Evolutionary conservation across 2,329 filamentous ascomycete genomes (phyloP).

Genomic region (Penicillium sp.): DNA sequence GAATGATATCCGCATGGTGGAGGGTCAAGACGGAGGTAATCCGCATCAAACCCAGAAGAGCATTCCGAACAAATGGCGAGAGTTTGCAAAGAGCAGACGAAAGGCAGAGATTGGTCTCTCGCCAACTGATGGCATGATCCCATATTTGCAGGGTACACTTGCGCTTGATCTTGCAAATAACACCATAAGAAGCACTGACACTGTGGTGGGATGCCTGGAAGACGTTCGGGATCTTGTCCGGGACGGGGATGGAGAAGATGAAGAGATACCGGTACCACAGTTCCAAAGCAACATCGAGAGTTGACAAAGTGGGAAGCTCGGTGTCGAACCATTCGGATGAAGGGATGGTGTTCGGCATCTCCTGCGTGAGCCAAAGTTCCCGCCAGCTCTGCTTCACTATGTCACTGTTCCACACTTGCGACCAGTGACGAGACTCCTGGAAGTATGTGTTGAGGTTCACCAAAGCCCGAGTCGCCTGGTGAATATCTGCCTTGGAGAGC

Average conservation of each 20-base stretch:
- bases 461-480: slow-evolving; percentile 52
- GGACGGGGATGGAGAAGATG: slow-evolving; percentile 60
- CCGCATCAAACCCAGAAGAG: slow-evolving; percentile 51
- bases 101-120: slow-evolving; percentile 56
- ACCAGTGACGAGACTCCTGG: slow-evolving; percentile 52
- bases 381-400: slow-evolving; percentile 50
- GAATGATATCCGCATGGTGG: slow-evolving; percentile 61
- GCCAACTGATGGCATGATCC: slow-evolving; percentile 66
- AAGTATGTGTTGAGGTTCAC: slow-evolving; percentile 55
- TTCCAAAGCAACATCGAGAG: slow-evolving; percentile 42
- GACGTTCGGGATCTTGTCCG: slow-evolving; percentile 59
- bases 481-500: slow-evolving; percentile 46
- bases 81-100: slow-evolving; percentile 54
- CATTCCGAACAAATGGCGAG: slow-evolving; percentile 53
- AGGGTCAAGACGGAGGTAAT: slow-evolving; percentile 51
- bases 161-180: slow-evolving; percentile 63
- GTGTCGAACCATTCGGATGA: slow-evolving; percentile 42
- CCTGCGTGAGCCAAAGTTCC: slow-evolving; percentile 50
- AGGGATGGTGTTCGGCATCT: slow-evolving; percentile 43
- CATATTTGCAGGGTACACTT: slow-evolving; percentile 64
- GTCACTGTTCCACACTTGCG: slow-evolving; percentile 51
- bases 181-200: slow-evolving; percentile 62
- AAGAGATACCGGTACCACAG: slow-evolving; percentile 51
- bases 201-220: slow-evolving; percentile 67
- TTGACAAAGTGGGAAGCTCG: slow-evolving; percentile 41